Percentiles rank a stretch among this genome's conserved stretches.
Conservation (phyloP, 495 filamentous ascomycete genomes). For the Aspergillus baeticus region DNA sequence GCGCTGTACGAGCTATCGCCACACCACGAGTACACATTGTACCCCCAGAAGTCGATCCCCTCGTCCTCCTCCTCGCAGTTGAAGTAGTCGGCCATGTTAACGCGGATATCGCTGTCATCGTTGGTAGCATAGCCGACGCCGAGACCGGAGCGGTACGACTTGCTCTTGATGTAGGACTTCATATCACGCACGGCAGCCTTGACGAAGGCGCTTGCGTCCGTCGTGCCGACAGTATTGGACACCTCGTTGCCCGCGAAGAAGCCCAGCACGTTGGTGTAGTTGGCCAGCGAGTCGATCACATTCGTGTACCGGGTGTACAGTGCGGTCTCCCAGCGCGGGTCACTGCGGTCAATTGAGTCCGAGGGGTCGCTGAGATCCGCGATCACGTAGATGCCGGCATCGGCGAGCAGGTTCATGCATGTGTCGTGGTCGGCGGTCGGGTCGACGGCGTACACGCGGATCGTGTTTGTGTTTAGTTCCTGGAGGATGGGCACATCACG, state of each 20-base stretch:
- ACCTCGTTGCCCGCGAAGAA: constrained; percentile 99
- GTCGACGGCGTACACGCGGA: constrained; percentile 92
- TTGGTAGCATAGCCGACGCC: constrained; percentile 95
- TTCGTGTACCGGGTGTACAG: constrained; percentile 77
- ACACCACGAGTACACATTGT: constrained; percentile 99
- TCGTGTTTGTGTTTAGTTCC: constrained; percentile 79
- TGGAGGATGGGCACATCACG: constrained; percentile 82
- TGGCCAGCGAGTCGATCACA: constrained; percentile 75
- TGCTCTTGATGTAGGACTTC: constrained; percentile 84
- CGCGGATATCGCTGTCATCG: constrained; percentile 79
- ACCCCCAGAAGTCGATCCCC: constrained; percentile 93
- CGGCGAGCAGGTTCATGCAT: constrained; percentile 81
- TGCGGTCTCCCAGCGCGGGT: constrained; percentile 70
- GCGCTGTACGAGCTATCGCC: constrained; percentile 68
- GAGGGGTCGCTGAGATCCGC: constrained; percentile 80
- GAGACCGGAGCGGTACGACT: constrained; percentile 66
- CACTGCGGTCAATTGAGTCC: constrained; percentile 78
- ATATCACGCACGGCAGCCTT: constrained; percentile 95
- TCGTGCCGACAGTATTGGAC: constrained; percentile 79
- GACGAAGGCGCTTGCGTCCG: constrained; percentile 82
- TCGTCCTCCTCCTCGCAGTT: constrained; percentile 70
- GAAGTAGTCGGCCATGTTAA: constrained; percentile 82
- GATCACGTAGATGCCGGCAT: constrained; percentile 92
- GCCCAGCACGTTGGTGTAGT: constrained; percentile 85
- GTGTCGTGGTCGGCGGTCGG: constrained; percentile 71